Evolutionary conservation across 305 asterid genomes (phyloP), one percentile per base, ranked within the genome.

Genomic region (Nicotiana rustica): DNA sequence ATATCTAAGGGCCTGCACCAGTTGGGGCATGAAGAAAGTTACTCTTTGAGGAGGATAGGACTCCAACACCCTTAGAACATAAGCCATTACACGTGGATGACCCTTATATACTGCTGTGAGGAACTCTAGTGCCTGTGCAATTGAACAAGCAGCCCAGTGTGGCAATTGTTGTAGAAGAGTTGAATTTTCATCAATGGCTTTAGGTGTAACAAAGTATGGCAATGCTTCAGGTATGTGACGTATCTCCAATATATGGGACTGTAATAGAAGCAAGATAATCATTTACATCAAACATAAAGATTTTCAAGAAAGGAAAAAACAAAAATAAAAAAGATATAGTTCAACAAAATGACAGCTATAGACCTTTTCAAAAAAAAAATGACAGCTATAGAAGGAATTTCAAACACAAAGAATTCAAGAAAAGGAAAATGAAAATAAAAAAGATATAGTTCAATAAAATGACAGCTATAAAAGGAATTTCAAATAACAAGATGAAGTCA

Each of bases 1-100:
- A 86, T 90, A 92, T 95, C 99, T 90, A 84, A 97, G 88, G 67
- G 99, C 92, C 88, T 97, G 99, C 85, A 97, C 97, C 90, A 97
- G 86, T 91, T 97, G 99, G 84, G 99, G 98, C 99, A 97, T 97
- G 93, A 97, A 97, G 90, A 97, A 97, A 78, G 98, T 97, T 87
- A 97, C 99, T 78, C 92, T 81, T 81, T 88, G 97, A 52, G 99
- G 99, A 38, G 99, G 99, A 90, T 97, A 97, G 81, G 98, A 92
- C 84, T 97, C 99, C 96, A 97, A 87, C 87, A 97, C 99, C 91
- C 98, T 91, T 80, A 97, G 96, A 87, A 97, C 93, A 89, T 97
- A 97, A 87, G 99, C 99, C 99, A 97, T 97, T 84, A 97, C 98
- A 70, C 99, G 97, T 67, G 97, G 94, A 89, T 97, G 98, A 80